A percentile compares a stretch with the other conserved stretches of the same genome.
phyloP scores from a whole-genome alignment of 169 alveolate species.

The Plasmodium fragile region DNA sequence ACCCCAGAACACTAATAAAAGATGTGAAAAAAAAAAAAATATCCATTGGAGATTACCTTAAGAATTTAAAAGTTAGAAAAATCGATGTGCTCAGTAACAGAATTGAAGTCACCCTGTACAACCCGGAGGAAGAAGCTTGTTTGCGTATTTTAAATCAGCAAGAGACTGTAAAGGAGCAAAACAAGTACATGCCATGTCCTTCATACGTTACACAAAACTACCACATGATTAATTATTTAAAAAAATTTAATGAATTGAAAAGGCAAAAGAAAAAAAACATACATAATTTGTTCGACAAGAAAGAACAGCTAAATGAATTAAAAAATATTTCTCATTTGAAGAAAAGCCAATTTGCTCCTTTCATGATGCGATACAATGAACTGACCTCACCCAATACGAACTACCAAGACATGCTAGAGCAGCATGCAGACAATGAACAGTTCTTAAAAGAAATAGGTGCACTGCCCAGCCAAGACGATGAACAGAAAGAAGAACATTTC shows the following conservation, averaged over 20 bases:
- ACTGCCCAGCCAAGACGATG: background rate
- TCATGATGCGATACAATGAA: conserved; percentile 38
- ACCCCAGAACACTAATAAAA: conserved; percentile 5
- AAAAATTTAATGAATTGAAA: conserved; percentile 53
- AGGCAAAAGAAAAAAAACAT: conserved; percentile 59
- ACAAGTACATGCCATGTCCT: conserved; percentile 64
- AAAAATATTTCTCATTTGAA: conserved; percentile 20
- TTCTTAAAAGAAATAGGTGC: conserved; percentile 33
- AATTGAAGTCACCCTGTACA: conserved; percentile 40
- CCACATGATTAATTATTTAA: conserved; percentile 55
- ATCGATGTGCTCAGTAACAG: conserved; percentile 41
- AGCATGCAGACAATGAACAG: conserved; percentile 34
- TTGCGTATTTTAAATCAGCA: conserved; percentile 47
- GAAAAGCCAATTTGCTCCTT: conserved; percentile 27
- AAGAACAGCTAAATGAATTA: conserved; percentile 33
- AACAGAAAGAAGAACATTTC: background rate
- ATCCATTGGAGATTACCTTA: conserved; percentile 30
- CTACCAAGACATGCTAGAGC: conserved; percentile 54
- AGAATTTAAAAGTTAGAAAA: conserved; percentile 48
- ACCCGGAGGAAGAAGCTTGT: conserved; percentile 57
- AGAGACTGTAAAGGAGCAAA: conserved; percentile 59
- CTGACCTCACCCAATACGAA: conserved; percentile 32
- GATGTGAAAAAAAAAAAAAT: conserved; percentile 38
- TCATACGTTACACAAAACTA: conserved; percentile 30
- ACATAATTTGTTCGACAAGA: conserved; percentile 58